Conservation (phyloP, 2,329 filamentous ascomycete genomes). For the Penicillium sp. region DNA sequence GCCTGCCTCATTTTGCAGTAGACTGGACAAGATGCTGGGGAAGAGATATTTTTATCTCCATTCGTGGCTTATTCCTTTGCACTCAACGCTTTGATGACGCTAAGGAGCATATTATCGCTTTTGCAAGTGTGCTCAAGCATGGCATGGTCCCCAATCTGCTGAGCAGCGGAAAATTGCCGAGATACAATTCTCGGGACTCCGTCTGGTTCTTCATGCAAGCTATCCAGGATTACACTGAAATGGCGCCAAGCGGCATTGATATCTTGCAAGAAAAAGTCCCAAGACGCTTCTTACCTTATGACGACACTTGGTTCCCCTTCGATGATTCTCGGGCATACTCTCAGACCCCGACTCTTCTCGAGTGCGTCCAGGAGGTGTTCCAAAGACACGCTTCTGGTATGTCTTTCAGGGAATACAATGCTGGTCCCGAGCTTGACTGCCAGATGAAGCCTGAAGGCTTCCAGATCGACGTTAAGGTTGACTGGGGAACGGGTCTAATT, state of each 20-base stretch:
- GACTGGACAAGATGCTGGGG: constrained; percentile 97
- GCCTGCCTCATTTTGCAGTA: constrained; percentile 84
- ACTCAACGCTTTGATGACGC: constrained; percentile 83
- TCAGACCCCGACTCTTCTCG: constrained; percentile 68
- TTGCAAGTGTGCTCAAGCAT: constrained; percentile 92
- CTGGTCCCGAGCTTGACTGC: constrained; percentile 73
- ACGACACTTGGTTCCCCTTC: constrained; percentile 84
- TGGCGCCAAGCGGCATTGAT: constrained; percentile 65
- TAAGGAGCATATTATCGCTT: constrained; percentile 86
- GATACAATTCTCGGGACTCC: constrained; percentile 93
- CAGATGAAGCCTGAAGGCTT: constrained; percentile 93
- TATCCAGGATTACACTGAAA: constrained; percentile 82
- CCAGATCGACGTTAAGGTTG: constrained; percentile 79
- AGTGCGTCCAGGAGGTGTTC: constrained; percentile 85
- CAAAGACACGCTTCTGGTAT: constrained; percentile 85
- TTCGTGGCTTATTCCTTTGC: constrained; percentile 81
- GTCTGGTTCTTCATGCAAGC: constrained; percentile 97
- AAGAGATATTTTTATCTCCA: constrained; percentile 90
- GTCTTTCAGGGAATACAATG: constrained; percentile 89
- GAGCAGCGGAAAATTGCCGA: constrained; percentile 70
- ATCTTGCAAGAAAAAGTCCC: constrained; percentile 69
- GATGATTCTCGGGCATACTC: constrained; percentile 81
- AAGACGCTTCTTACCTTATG: constrained; percentile 83
- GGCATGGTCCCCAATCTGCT: constrained; percentile 96
- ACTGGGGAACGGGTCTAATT: constrained; percentile 83